Evolutionary conservation across 371 early-diverging fungal species (phyloP), one percentile per base, ranked within the genome.

Genomic region (Rhizopus delemar): DNA sequence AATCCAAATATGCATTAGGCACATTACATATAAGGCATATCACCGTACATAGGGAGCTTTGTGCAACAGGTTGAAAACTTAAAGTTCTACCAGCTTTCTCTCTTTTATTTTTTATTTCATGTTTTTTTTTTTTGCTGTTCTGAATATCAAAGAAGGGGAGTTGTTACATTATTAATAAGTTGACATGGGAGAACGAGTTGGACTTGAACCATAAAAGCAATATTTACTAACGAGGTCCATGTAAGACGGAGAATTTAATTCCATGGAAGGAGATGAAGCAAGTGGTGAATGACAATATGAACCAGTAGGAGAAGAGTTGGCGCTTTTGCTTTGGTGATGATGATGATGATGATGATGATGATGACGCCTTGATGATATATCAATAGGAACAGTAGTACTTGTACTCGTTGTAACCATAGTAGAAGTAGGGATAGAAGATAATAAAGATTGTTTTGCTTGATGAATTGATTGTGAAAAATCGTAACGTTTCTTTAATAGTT

Each of bases 211-310:
- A 61, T 81, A 81, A 53, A 81, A 81, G 65, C 81, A 81, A 53
- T 81, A 81, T 54, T 77, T 78, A 57, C 76, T 77, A 4, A 81
- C 78, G 15, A 81, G 49, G 38, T 81, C 78, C 56, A 65, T 60
- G 53, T 81, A 81, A 36, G 63, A 68, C 8, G 59, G 60, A 33
- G 68, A 68, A 46, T 68, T 60, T 8, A 68, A 32, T 33, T 68
- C 68, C 58, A 59, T 55, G 33, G 59, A 57, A 34, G 68, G 63
- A 9, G 60, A 59, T 31, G 63, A 58, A 22, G 22, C 22, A 22
- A 22, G 22, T 8, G 66, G 66, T 13, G 66, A 66, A 61, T 66
- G 57, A 38, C 66, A 65, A 41, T 60, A 51, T 22, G 49, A 32
- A 5, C 46, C 45, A 15, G 59, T 49, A 34, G 60, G 56, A 22